These are phyloP conservation scores for Cyanodermella asteris DNA, from an alignment of 2,329 filamentous ascomycete species.

Conservation along the genomic window DNA sequence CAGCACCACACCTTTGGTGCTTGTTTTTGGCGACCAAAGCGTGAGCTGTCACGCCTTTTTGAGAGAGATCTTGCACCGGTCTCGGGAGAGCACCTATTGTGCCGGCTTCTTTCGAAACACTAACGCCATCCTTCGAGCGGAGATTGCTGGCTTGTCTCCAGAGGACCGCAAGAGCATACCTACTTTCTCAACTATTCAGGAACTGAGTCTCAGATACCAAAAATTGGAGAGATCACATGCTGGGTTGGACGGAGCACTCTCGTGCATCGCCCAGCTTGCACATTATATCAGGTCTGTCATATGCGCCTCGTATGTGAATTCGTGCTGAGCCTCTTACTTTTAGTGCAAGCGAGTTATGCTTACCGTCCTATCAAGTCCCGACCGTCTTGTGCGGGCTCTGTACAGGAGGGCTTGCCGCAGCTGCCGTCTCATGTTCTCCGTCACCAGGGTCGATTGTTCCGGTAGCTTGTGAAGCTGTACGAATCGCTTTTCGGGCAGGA, in stretches of 20 bases:
- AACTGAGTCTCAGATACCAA: constrained; percentile 4
- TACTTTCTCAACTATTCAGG: constrained; percentile 5
- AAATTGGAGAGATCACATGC: constrained; percentile 1
- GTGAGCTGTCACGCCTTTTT: not conserved
- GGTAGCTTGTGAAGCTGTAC: constrained; percentile 39
- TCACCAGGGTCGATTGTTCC: constrained; percentile 39
- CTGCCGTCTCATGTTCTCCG: constrained; percentile 40
- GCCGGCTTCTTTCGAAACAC: constrained; percentile 2
- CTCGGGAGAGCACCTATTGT: not conserved
- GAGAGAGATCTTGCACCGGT: not conserved
- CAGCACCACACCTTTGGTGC: no score
- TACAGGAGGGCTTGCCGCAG: constrained; percentile 48
- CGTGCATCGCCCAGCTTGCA: constrained; percentile 5
- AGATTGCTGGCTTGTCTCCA: constrained; percentile 4
- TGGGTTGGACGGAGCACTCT: constrained; percentile 4
- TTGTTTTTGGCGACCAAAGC: no score
- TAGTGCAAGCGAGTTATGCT: no score
- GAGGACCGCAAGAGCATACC: constrained; percentile 3
- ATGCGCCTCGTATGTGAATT: not conserved
- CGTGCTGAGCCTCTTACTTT: no score
- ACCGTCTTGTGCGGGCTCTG: constrained; percentile 37
- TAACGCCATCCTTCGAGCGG: constrained; percentile 5
- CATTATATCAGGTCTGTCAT: not conserved
- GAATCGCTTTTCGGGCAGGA: constrained; percentile 45
- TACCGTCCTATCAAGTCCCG: not conserved